A percentile compares a stretch with the other conserved stretches of the same genome.
phyloP scores from a whole-genome alignment of 139 green algal genomes.

The Chlorella ohadii region DNA sequence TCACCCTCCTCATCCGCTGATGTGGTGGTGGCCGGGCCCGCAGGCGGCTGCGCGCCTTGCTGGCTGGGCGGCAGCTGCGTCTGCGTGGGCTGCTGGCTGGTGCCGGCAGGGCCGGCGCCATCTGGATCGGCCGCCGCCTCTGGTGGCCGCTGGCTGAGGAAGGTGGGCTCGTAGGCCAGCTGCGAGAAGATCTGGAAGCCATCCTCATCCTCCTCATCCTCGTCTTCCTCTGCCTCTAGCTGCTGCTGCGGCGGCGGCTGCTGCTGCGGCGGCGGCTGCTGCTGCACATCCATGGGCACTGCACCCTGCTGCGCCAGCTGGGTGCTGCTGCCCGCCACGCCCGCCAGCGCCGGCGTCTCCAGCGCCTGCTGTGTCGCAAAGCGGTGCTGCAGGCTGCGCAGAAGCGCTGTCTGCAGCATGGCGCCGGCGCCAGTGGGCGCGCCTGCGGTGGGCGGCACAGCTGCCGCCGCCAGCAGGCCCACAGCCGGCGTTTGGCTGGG shows the following conservation, averaged over 20 bases:
- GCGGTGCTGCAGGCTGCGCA: slow-evolving; percentile 48
- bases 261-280: neutral
- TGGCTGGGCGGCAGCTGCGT: slow-evolving; percentile 13
- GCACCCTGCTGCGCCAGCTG: neutral
- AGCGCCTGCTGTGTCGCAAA: slow-evolving; percentile 43
- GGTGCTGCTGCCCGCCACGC: neutral
- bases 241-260: neutral
- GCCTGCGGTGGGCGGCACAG: neutral
- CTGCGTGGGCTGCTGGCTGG: slow-evolving; percentile 14
- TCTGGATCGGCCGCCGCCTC: neutral
- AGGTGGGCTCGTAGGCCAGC: slow-evolving; percentile 44
- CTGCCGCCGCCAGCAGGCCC: neutral
- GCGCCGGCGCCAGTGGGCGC: neutral
- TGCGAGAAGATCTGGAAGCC: slow-evolving; percentile 46
- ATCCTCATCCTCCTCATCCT: slow-evolving; percentile 39
- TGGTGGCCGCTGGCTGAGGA: slow-evolving; percentile 23
- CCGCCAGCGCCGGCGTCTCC: slow-evolving; percentile 23
- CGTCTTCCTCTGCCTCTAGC: neutral
- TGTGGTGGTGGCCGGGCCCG: neutral
- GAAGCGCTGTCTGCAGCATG: slow-evolving; percentile 26
- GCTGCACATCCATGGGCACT: neutral
- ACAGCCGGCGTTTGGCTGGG: slow-evolving; percentile 21
- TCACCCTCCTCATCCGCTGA: neutral
- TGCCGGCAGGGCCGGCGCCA: neutral
- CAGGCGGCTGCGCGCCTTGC: slow-evolving; percentile 1